Evolutionary conservation across 257 asterid genomes (phyloP), one percentile per base, ranked within the genome.

Genomic region (Penstemon barbatus): DNA sequence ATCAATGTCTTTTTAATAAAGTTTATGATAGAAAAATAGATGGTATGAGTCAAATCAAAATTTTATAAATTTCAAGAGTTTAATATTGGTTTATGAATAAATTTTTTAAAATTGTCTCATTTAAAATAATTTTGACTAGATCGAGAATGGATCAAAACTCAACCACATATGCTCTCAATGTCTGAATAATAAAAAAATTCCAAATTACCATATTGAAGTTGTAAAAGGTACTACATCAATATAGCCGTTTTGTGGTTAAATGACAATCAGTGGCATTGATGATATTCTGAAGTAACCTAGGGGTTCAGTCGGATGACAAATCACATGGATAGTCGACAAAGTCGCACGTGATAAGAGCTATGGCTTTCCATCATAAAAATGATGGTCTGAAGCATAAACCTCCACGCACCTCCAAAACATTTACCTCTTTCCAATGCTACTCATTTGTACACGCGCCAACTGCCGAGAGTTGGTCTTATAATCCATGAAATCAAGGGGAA

Each of bases 311-410:
- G 0, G 19, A 43, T 9, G 62, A 4, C 0, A 8, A 50, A 36
- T 61, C 87, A 79, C 87, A 69, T 76, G 85, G 79, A 67, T 64
- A 43, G 57, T 71, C 69, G 80, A 77, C 79, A 80, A 73, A 75
- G 51, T 41, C 43, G 77, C 83, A 74, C 83, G 82, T 80, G 80
- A 80, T 74, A 49, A 18, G 13, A 50, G 74, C 38, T 41, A 8
- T 42, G 13, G 41, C 40, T n/a, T 33, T 33, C 15, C 57, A 44
- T n/a, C 3, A 42, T 25, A 61, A 15, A 49, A 15, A 18, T 19
- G 53, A 41, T 43, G 46, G 40, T 5, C 55, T 63, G 12, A 1
- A 18, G 44, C n/a, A 43, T 18, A 48, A n/a, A 43, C 57, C 19
- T 4, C 19, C 75, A 55, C 82, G 75, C 79, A 5, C 65, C 39